phyloP scores from a whole-genome alignment of 225 moss, liverwort and hornwort species.

The Asterella californica region DNA sequence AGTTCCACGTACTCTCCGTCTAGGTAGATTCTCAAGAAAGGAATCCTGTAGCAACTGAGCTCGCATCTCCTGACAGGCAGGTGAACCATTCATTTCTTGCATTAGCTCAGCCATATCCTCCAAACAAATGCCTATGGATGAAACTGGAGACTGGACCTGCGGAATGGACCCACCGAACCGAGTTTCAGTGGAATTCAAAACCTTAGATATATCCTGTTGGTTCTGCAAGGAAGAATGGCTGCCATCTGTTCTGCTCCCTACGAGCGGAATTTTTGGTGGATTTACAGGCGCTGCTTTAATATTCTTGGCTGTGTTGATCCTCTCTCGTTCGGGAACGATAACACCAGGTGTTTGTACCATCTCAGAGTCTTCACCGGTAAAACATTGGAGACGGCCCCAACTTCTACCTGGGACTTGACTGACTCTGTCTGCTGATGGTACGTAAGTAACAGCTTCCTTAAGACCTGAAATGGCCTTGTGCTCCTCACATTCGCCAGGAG shows the following conservation, averaged over 20 bases:
- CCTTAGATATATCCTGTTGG: not conserved
- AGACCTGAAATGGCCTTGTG: not conserved
- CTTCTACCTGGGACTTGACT: not conserved
- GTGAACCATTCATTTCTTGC: constrained; percentile 33
- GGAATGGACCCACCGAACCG: not conserved
- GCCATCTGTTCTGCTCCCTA: not conserved
- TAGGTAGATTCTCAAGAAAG: constrained; percentile 13
- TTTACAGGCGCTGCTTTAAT: constrained; percentile 7
- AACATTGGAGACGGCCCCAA: not conserved
- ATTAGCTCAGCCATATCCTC: constrained; percentile 32
- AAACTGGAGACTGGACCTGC: constrained; percentile 20
- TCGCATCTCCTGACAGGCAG: constrained; percentile 11
- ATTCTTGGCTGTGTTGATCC: not conserved
- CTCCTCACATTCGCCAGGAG: constrained; percentile 1
- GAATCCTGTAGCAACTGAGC: constrained; percentile 21
- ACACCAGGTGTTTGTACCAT: not conserved
- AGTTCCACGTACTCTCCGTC: not conserved
- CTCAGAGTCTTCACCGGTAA: constrained; percentile 5
- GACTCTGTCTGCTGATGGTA: not conserved
- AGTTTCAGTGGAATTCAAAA: not conserved
- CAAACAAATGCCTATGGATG: constrained; percentile 30
- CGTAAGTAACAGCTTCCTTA: not conserved
- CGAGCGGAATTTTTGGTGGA: constrained; percentile 7
- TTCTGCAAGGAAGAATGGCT: not conserved
- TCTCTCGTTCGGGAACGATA: not conserved